phyloP scores from a whole-genome alignment of 371 early-diverging fungal species.

The Actinomortierella wolfii region DNA sequence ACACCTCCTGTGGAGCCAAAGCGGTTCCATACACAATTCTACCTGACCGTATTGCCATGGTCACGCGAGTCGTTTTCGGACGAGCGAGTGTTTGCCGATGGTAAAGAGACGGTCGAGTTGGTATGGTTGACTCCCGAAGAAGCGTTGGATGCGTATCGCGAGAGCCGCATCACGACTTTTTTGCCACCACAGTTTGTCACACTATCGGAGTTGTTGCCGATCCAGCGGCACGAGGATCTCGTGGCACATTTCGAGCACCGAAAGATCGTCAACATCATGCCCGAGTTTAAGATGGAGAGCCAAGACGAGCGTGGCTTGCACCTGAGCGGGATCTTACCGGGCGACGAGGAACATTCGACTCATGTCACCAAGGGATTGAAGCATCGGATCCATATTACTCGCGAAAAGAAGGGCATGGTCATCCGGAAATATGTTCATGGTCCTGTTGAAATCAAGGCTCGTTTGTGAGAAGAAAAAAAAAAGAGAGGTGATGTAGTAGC shows the following conservation, averaged over 20 bases:
- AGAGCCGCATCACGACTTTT: slow-evolving; percentile 40
- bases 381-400: slow-evolving; percentile 34
- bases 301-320: slow-evolving; percentile 36
- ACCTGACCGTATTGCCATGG: slow-evolving; percentile 59
- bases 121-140: slow-evolving; percentile 76
- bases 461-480: slow-evolving; percentile 17
- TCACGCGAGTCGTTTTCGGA: slow-evolving; percentile 41
- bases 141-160: slow-evolving; percentile 52
- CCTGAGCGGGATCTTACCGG: slow-evolving; percentile 32
- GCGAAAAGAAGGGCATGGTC: slow-evolving; percentile 35
- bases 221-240: slow-evolving; percentile 40
- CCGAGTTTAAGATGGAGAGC: slow-evolving; percentile 47
- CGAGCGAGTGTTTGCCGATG: slow-evolving; percentile 54
- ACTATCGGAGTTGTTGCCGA: slow-evolving; percentile 48
- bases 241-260: slow-evolving; percentile 44
- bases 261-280: slow-evolving; percentile 50
- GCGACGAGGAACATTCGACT: slow-evolving; percentile 34
- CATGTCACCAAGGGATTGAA: slow-evolving; percentile 18
- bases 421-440: slow-evolving; percentile 35
- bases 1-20: slow-evolving; percentile 69
- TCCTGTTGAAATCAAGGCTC: slow-evolving; percentile 24
- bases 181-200: slow-evolving; percentile 77
- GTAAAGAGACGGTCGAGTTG: slow-evolving; percentile 63
- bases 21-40: slow-evolving; percentile 82
- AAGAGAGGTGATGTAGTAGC: too few species aligned